These are phyloP conservation scores for Cystoderma amianthinum DNA, from an alignment of 768 basidiomycete genomes.

Conservation along the genomic window DNA sequence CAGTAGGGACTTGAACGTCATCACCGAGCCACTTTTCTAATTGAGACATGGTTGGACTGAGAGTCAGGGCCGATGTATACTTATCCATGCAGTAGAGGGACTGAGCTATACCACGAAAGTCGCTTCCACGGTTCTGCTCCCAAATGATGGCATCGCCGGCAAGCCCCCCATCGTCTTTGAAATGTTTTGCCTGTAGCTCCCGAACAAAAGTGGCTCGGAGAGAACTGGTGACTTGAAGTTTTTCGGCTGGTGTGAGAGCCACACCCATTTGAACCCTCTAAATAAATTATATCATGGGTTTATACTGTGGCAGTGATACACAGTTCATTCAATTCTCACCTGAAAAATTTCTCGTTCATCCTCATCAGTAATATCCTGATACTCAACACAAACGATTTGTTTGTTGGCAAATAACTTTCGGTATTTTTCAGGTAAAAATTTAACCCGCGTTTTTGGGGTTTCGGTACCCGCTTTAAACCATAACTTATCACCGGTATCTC, in stretches of 20 bases:
- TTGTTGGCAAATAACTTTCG: conserved; percentile 60
- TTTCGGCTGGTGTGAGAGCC: conserved; percentile 70
- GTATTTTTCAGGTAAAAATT: conserved; percentile 79
- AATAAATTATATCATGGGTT: too few species aligned
- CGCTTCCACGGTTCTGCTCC: conserved; percentile 42
- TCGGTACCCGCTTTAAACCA: too few species aligned
- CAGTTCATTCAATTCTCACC: too few species aligned
- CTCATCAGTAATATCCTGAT: conserved; percentile 45
- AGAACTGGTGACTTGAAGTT: conserved; percentile 58
- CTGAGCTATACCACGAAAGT: conserved; percentile 54
- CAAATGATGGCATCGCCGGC: conserved; percentile 34
- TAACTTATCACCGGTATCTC: too few species aligned
- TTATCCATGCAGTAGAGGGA: conserved; percentile 45
- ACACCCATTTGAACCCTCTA: conserved; percentile 77
- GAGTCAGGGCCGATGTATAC: conserved; percentile 16
- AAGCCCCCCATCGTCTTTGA: conserved; percentile 29
- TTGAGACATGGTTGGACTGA: conserved; percentile 22
- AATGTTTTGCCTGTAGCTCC: conserved; percentile 38
- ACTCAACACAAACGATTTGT: conserved; percentile 80
- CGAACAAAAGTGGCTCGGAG: conserved; percentile 55
- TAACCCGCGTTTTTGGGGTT: conserved; percentile 85
- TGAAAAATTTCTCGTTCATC: conserved; percentile 67
- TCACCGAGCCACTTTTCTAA: conserved; percentile 47
- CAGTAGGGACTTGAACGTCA: conserved; percentile 17
- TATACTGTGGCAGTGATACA: too few species aligned